Conservation (phyloP, 257 asterid genomes). For the Jacaranda mimosifolia region DNA sequence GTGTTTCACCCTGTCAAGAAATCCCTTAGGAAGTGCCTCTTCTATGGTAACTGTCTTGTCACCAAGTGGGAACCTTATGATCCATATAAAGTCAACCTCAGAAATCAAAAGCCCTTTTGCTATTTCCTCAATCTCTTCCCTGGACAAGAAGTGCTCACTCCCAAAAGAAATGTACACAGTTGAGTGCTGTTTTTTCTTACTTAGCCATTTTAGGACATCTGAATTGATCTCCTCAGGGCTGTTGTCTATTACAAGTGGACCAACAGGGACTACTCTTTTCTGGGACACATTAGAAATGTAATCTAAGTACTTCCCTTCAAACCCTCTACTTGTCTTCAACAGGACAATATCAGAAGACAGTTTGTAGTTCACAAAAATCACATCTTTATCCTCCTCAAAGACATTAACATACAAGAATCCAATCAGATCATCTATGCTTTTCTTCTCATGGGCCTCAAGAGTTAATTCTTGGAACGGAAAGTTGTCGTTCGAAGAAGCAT, state of each 20-base stretch:
- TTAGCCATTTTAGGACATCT: constrained; percentile 47
- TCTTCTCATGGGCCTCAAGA: constrained; percentile 14
- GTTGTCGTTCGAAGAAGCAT: neutral
- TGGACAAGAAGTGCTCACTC: constrained; percentile 51
- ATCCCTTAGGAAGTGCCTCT: constrained; percentile 43
- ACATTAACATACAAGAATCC: neutral
- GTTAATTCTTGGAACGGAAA: constrained; percentile 35
- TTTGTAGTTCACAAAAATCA: constrained; percentile 20
- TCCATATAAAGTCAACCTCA: constrained; percentile 45
- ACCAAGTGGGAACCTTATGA: constrained; percentile 42
- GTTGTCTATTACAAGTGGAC: constrained; percentile 34
- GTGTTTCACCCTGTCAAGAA: constrained; percentile 44
- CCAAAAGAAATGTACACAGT: constrained; percentile 55
- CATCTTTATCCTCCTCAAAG: constrained; percentile 20
- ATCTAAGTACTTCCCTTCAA: constrained; percentile 50
- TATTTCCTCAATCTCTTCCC: constrained; percentile 44
- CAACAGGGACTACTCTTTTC: constrained; percentile 34
- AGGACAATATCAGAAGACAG: constrained; percentile 39
- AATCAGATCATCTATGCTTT: neutral
- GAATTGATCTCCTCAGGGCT: neutral
- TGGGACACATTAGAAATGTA: constrained; percentile 36
- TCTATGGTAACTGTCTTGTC: constrained; percentile 6
- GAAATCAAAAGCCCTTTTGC: constrained; percentile 48
- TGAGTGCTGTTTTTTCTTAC: constrained; percentile 34
- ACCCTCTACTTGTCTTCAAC: constrained; percentile 35